Evolutionary conservation across 2,329 filamentous ascomycete species (phyloP).

Genomic region (Penicillium verrucosum): DNA sequence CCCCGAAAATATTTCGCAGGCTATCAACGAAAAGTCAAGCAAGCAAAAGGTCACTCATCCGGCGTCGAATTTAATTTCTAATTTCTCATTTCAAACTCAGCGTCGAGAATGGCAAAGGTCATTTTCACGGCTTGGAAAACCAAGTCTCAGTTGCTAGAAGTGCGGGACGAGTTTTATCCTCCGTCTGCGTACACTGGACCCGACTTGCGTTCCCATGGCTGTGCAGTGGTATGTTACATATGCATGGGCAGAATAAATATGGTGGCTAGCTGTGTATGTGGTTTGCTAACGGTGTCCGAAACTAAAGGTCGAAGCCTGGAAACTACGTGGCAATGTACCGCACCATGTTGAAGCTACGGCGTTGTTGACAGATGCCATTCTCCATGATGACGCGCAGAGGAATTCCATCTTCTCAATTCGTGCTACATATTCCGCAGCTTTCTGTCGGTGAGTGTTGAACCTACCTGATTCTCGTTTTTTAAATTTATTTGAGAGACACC

Average conservation of each 20-base stretch:
- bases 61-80: background rate
- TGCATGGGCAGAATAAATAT: background rate
- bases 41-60: background rate
- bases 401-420: constrained; percentile 46
- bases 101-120: constrained; percentile 37
- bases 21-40: constrained; percentile 4
- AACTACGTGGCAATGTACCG: constrained; percentile 44
- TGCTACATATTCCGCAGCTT: constrained; percentile 45
- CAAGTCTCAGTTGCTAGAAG: constrained; percentile 35
- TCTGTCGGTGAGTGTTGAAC: constrained; percentile 40
- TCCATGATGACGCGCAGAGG: constrained; percentile 41
- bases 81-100: background rate
- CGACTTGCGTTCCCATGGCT: constrained; percentile 40
- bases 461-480: background rate
- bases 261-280: background rate
- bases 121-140: constrained; percentile 44
- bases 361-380: constrained; percentile 45
- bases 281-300: background rate
- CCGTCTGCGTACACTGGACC: constrained; percentile 30
- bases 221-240: constrained; percentile 36
- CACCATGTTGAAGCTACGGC: constrained; percentile 48
- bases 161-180: constrained; percentile 42
- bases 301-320: constrained; percentile 45
- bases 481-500: background rate
- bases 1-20: constrained; percentile 20